Conservation (phyloP, 2,329 filamentous ascomycete species). For the Cordyceps farinosa region DNA sequence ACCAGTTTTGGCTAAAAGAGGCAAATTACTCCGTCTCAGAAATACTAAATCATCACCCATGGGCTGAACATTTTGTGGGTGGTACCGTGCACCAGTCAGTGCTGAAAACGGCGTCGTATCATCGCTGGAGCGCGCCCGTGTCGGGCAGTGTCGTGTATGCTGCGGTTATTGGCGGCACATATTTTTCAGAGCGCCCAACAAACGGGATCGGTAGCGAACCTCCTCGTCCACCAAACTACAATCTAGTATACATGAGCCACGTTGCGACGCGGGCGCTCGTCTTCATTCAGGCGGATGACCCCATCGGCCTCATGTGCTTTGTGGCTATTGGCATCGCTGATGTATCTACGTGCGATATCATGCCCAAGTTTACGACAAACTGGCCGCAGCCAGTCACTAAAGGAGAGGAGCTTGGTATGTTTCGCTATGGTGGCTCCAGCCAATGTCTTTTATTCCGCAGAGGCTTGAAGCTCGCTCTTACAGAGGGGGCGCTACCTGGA, state of each 20-base stretch:
- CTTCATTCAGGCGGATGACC: slow-evolving; percentile 63
- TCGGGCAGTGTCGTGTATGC: slow-evolving; percentile 52
- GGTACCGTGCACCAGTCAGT: slow-evolving; percentile 67
- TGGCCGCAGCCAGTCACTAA: slow-evolving; percentile 36
- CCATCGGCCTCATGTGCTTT: slow-evolving; percentile 63
- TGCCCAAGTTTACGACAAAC: slow-evolving; percentile 21
- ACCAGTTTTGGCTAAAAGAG: slow-evolving; percentile 63
- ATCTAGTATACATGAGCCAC: slow-evolving; percentile 60
- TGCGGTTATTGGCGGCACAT: slow-evolving; percentile 55
- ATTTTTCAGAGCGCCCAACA: slow-evolving; percentile 51
- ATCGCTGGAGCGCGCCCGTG: slow-evolving; percentile 65
- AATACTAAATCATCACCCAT: slow-evolving; percentile 52
- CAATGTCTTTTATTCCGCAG: slow-evolving; percentile 62
- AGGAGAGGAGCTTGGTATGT: slow-evolving; percentile 68
- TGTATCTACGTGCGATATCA: slow-evolving; percentile 61
- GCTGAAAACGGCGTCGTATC: slow-evolving; percentile 60
- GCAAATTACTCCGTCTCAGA: slow-evolving; percentile 59
- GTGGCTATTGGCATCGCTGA: slow-evolving; percentile 70
- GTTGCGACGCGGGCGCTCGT: slow-evolving; percentile 63
- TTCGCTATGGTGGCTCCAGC: slow-evolving; percentile 66
- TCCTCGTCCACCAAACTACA: slow-evolving; percentile 26
- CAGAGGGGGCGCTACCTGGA: slow-evolving; percentile 20
- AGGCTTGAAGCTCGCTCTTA: slow-evolving; percentile 39
- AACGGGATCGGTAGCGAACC: slow-evolving; percentile 18
- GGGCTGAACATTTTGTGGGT: slow-evolving; percentile 49